Conservation (phyloP, 2,329 filamentous ascomycete genomes). For the Nigrospora osmanthi region DNA sequence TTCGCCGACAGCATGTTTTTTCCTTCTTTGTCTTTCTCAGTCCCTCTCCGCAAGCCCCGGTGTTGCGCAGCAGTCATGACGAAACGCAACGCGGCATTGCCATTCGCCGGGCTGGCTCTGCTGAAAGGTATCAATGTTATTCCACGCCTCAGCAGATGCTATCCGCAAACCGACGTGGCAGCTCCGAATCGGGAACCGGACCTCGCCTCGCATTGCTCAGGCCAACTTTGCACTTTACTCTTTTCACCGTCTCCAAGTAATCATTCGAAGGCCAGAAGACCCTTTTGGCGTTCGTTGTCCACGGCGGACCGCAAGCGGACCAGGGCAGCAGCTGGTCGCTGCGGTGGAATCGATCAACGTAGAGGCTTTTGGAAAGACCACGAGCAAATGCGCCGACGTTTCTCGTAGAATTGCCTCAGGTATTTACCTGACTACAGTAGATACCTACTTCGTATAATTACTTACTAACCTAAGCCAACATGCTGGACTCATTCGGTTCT, state of each 20-base stretch:
- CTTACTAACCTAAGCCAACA: no score
- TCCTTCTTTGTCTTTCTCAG: no score
- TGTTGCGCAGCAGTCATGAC: no score
- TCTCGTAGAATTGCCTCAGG: no score
- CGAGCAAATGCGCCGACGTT: no score
- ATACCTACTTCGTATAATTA: no score
- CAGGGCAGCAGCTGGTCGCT: conserved; percentile 45
- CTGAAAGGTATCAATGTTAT: conserved; percentile 18
- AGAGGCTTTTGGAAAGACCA: no score
- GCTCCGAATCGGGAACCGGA: conserved; percentile 14
- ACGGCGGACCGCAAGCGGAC: conserved; percentile 45
- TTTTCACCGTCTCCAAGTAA: conserved; percentile 47
- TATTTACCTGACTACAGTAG: no score
- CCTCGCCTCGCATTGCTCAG: conserved; percentile 6
- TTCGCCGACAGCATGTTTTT: no score
- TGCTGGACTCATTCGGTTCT: no score
- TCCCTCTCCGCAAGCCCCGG: no score
- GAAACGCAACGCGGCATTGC: neutral
- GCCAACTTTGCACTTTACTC: conserved; percentile 27
- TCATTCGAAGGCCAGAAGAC: conserved; percentile 47
- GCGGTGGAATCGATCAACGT: conserved; percentile 47
- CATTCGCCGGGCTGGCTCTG: conserved; percentile 8
- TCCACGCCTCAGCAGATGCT: conserved; percentile 22
- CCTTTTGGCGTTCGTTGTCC: conserved; percentile 44
- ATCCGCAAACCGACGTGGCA: conserved; percentile 22